phyloP scores from a whole-genome alignment of 495 filamentous ascomycete genomes.

The Neurospora tetraspora region DNA sequence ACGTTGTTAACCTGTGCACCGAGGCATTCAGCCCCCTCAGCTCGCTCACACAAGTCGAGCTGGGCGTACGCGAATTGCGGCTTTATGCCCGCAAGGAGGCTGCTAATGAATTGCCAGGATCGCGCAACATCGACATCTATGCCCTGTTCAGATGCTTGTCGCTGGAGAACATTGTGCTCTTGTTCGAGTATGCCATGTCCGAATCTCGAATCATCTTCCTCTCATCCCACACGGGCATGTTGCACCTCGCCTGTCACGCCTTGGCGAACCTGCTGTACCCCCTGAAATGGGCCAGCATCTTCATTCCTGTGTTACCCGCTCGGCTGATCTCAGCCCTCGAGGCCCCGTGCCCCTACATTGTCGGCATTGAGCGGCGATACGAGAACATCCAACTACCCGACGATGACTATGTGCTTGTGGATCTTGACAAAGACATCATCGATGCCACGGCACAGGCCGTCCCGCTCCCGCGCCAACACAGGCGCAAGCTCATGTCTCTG shows the following conservation, averaged over 20 bases:
- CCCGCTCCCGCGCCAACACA: slow-evolving; percentile 75
- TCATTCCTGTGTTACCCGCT: slow-evolving; percentile 85
- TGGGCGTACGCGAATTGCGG: slow-evolving; percentile 80
- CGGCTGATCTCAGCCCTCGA: slow-evolving; percentile 82
- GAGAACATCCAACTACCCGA: slow-evolving; percentile 85
- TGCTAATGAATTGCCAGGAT: slow-evolving; percentile 85
- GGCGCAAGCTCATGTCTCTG: slow-evolving; percentile 78
- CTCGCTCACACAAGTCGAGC: slow-evolving; percentile 91
- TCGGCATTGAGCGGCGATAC: slow-evolving; percentile 89
- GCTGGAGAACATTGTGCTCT: slow-evolving; percentile 79
- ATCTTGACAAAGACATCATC: slow-evolving; percentile 82
- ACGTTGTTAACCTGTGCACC: slow-evolving; percentile 94
- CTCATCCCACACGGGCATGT: slow-evolving; percentile 92
- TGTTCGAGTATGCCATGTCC: slow-evolving; percentile 87
- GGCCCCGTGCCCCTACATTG: slow-evolving; percentile 93
- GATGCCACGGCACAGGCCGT: slow-evolving; percentile 66
- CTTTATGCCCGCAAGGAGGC: slow-evolving; percentile 91
- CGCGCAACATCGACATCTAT: slow-evolving; percentile 86
- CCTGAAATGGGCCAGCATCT: slow-evolving; percentile 81
- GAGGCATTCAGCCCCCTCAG: slow-evolving; percentile 86
- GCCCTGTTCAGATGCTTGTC: slow-evolving; percentile 83
- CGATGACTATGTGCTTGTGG: slow-evolving; percentile 93
- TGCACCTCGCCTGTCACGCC: slow-evolving; percentile 81
- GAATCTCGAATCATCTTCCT: slow-evolving; percentile 94
- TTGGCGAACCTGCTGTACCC: slow-evolving; percentile 80